Base-by-base conservation (phyloP, 2,329 filamentous ascomycete genomes). In the Ophiostoma sp. region DNA sequence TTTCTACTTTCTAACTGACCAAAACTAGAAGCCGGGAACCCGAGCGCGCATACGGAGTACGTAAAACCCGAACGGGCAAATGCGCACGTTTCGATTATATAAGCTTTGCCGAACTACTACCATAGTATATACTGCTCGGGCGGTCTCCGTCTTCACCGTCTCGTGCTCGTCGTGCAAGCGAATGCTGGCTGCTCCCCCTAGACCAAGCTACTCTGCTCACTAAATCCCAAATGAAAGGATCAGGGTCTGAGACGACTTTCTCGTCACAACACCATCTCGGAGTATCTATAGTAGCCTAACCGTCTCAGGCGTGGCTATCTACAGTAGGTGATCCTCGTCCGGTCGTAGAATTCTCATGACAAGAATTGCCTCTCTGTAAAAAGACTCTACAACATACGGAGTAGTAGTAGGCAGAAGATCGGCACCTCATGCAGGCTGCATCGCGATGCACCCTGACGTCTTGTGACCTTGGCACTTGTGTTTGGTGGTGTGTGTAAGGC, bases 51-150 rank as follows among this genome's bases (percentile, higher is more conserved):
- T 62, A 33, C 44, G 44, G 20, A n/a, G n/a, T 54, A 10, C 48
- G 52, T 57, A 62, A 62, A 62, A 62, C 57, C 57, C 57, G 57
- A 62, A 62, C 57, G 57, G 57, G 57, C 57, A 62, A 62, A 62
- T 62, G 57, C 57, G 35, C 57, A 57, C 52, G 52, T 57, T 57
- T 62, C 23, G 52, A 3, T 54, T 54, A 54, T 54, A 5, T 54
- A 54, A 54, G n/a, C 20, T 8, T 36, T 36, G 4, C 8, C 35
- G 1, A 6, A 36, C 10, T 36, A 3, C 10, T 11, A 39, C 11
- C 36, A 39, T 11, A 39, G n/a, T n/a, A n/a, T n/a, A n/a, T n/a
- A n/a, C n/a, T n/a, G n/a, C n/a, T n/a, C n/a, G 27, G 27, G 3
- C 27, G 27, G 27, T 2, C 17, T 52, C 52, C 52, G 52, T 57